phyloP scores from a whole-genome alignment of 2,329 filamentous ascomycete species.

The Ophiostoma ulmi region DNA sequence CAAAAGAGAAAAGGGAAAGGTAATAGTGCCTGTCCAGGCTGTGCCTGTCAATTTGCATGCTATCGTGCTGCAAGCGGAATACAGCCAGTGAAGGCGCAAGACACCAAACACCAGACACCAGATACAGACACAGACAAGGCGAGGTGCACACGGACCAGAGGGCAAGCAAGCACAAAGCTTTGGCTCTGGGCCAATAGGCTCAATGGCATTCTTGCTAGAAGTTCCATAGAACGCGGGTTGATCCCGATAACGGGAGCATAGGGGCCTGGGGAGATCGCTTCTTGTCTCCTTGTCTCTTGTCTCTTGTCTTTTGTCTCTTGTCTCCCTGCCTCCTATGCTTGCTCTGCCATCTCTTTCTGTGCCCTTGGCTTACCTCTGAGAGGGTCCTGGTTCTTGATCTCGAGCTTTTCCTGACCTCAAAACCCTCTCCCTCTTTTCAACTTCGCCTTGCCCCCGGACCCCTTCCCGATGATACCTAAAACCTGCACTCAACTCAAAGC shows the following conservation, averaged over 20 bases:
- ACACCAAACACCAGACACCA: not conserved
- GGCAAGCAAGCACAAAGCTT: not conserved
- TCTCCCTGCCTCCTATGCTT: not conserved
- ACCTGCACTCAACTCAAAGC: conserved; percentile 12
- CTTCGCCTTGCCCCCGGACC: conserved; percentile 5
- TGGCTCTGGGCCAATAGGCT: not conserved
- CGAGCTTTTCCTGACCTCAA: not conserved
- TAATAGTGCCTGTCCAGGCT: conserved; percentile 11
- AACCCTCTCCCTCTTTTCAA: not conserved
- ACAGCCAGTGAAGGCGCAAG: conserved; percentile 15
- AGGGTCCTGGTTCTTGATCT: not conserved
- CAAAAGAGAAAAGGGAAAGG: not conserved
- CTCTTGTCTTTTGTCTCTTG: not conserved
- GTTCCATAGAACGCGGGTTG: conserved; percentile 22
- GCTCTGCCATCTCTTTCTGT: not conserved
- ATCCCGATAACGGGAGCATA: conserved; percentile 26
- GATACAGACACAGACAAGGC: conserved; percentile 6
- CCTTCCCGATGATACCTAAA: conserved; percentile 21
- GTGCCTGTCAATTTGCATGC: conserved; percentile 16
- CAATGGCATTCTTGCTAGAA: conserved; percentile 22
- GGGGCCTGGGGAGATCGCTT: conserved; percentile 20
- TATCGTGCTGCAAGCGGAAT: conserved; percentile 15
- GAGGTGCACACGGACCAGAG: not conserved
- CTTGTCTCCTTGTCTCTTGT: not conserved
- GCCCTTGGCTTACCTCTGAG: not conserved